Conservation (phyloP, 2,329 filamentous ascomycete genomes). For the Neopestalotiopsis rosae region DNA sequence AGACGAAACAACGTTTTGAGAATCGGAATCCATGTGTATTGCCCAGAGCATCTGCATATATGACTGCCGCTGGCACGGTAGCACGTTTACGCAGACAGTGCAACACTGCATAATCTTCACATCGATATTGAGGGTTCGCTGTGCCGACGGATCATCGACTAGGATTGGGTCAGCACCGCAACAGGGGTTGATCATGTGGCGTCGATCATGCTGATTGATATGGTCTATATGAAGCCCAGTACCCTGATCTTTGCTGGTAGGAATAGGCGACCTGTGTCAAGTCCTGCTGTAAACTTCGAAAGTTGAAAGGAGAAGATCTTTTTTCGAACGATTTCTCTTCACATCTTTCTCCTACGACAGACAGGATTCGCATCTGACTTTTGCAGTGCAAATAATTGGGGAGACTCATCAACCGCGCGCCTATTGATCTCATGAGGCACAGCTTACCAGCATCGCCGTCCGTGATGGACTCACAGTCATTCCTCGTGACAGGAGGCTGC, state of each 20-base stretch:
- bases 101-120: background rate
- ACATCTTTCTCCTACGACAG: too few species aligned
- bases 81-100: background rate
- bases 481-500: constrained; percentile 59
- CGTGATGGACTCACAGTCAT: constrained; percentile 21
- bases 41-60: background rate
- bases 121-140: background rate
- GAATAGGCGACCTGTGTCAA: background rate
- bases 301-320: too few species aligned
- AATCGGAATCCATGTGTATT: background rate
- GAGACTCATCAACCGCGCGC: too few species aligned
- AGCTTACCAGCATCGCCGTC: background rate
- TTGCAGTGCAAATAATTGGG: too few species aligned
- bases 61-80: background rate
- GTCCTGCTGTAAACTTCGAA: background rate
- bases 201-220: background rate
- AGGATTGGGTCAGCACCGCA: background rate
- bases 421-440: background rate
- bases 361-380: too few species aligned
- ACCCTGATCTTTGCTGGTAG: background rate
- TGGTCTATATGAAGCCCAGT: background rate
- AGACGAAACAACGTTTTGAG: background rate
- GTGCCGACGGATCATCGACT: background rate
- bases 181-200: background rate
- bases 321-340: too few species aligned